These are phyloP conservation scores for Yamadazyma dushanensis DNA, from an alignment of 1,139 yeast genomes.

Conservation along the genomic window DNA sequence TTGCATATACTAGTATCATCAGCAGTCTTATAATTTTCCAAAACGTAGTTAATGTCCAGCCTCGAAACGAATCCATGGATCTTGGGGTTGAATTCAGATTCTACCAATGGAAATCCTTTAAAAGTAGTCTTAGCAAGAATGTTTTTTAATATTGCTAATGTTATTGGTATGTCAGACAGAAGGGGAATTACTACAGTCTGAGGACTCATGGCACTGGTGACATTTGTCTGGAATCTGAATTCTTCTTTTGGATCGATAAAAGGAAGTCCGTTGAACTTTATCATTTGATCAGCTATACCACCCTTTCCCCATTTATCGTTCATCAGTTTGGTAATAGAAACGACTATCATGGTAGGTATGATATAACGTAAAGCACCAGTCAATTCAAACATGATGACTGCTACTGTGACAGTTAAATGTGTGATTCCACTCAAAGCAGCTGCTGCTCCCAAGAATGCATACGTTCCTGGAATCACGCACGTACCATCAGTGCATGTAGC, in stretches of 20 bases:
- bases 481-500: conserved; percentile 44
- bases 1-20: conserved; percentile 20
- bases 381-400: conserved; percentile 91
- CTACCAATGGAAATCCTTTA: conserved; percentile 59
- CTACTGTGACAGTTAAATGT: conserved; percentile 87
- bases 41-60: conserved; percentile 28
- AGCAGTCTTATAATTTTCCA: conserved; percentile 18
- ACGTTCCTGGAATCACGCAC: conserved; percentile 89
- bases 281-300: conserved; percentile 96
- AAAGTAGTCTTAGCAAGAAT: conserved; percentile 40
- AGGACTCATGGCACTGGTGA: conserved; percentile 66
- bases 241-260: conserved; percentile 76
- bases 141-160: conserved; percentile 34
- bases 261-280: conserved; percentile 85
- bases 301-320: conserved; percentile 74
- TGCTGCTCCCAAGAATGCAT: conserved; percentile 96
- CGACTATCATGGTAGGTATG: conserved; percentile 94
- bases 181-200: conserved; percentile 52
- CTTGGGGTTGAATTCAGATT: conserved; percentile 30
- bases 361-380: conserved; percentile 92
- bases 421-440: conserved; percentile 95
- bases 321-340: conserved; percentile 82
- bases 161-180: conserved; percentile 25
- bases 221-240: conserved; percentile 52
- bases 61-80: conserved; percentile 39